Evolutionary conservation across 768 basidiomycete species (phyloP), one percentile per base, ranked within the genome.

Genomic region (Artomyces pyxidatus): DNA sequence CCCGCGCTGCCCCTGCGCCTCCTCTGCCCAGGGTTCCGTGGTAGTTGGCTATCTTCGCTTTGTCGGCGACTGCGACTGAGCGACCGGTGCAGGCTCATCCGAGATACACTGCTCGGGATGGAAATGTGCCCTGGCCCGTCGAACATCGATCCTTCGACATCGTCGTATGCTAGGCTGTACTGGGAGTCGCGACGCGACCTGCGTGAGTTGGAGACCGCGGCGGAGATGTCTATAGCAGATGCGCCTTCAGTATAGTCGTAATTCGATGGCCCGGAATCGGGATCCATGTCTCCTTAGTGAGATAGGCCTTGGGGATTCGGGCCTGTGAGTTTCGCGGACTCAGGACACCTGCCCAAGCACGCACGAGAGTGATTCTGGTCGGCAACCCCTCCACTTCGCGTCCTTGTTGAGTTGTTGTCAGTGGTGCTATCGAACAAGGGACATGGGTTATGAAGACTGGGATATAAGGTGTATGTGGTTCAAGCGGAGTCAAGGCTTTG

Each of bases 161-260:
- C 76, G 52, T 75, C 78, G 35, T 75, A 79, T 44, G 81, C 77
- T 45, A 68, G 65, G 59, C 78, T 80, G 57, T 78, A 75, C 44
- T 81, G 80, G 4, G 89, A 89, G 58, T 86, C 78, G 17, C 81
- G 75, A 37, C 85, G 73, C n/a, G 77, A 65, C 27, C 67, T 74
- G 37, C 72, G 71, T 45, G 58, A 70, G 53, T 72, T 76, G 29
- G 68, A 67, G n/a, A 84, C 57, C 16, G 76, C 88, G 54, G 71
- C 64, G 50, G 77, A 65, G 38, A 94, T 89, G 52, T 90, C 90
- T 26, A 80, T 69, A 6, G 80, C 71, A 10, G 86, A 83, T 28
- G 90, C 90, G 35, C 88, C 89, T 58, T 93, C 90, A 1, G 90
- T 91, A 63, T 93, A 93, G 68, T 93, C 90, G 55, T 72, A 52